Conservation (phyloP, 2,329 filamentous ascomycete species). For the Stenocarpella maydis region DNA sequence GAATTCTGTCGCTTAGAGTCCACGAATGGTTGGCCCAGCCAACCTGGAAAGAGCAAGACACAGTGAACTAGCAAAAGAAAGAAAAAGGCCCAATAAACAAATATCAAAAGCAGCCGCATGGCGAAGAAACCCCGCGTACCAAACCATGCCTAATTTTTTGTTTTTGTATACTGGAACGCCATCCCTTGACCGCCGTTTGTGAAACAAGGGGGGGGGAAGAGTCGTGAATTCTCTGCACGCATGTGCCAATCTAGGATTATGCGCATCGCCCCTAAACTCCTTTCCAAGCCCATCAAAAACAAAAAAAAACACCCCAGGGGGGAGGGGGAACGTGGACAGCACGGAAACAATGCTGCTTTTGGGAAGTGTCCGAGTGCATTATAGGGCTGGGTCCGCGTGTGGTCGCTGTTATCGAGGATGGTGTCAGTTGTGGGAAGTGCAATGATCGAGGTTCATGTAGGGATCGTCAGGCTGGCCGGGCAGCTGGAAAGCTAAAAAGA, state of each 20-base stretch:
- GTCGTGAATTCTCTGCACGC: not conserved
- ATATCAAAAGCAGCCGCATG: conserved; percentile 5
- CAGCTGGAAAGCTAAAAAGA: conserved; percentile 22
- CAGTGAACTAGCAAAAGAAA: no score
- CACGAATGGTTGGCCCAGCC: not conserved
- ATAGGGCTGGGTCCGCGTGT: not conserved
- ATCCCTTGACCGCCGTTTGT: conserved; percentile 16
- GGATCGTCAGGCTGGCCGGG: conserved; percentile 20
- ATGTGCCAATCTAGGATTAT: conserved; percentile 3
- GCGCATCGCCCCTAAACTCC: conserved; percentile 11
- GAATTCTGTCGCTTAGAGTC: not conserved
- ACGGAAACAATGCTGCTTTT: not conserved
- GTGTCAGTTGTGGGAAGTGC: conserved; percentile 7
- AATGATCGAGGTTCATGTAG: conserved; percentile 21
- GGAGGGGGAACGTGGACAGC: not conserved
- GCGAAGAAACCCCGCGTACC: conserved; percentile 3
- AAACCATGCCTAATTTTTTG: conserved; percentile 6
- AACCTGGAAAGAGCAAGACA: not conserved
- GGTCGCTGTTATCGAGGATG: not conserved
- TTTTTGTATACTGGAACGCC: conserved; percentile 28
- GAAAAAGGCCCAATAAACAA: no score
- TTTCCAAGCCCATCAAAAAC: not conserved
- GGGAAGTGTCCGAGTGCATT: not conserved
- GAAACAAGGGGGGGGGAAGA: not conserved
- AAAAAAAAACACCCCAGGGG: not conserved